A percentile compares a stretch with the other conserved stretches of the same genome.
Conservation (phyloP, 805 yeast genomes). For the Saccharomycopsis sp. region DNA sequence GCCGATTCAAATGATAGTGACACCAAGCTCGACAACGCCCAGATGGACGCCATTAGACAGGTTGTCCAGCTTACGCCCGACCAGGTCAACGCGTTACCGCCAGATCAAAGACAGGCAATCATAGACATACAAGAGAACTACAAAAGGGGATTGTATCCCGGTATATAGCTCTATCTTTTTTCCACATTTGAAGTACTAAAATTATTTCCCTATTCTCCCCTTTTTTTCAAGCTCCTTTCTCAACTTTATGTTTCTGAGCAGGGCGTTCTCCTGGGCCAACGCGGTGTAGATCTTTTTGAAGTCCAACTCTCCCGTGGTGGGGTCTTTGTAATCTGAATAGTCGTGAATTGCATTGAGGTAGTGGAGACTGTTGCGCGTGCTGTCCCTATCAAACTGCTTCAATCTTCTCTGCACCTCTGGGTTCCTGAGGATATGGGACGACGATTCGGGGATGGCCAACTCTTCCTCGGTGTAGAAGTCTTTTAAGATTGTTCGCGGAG, state of each 20-base stretch:
- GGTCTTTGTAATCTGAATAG: too few relatives aligned
- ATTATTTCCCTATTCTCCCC: too few relatives aligned
- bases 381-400: too few relatives aligned
- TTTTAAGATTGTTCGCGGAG: too few relatives aligned
- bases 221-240: slow-evolving; percentile 6
- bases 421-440: too few relatives aligned
- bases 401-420: too few relatives aligned
- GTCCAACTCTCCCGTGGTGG: slow-evolving; percentile 3
- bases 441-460: too few relatives aligned
- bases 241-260: not conserved
- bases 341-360: too few relatives aligned
- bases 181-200: not conserved
- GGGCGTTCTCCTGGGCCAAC: slow-evolving; percentile 7
- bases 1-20: not conserved
- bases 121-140: slow-evolving; percentile 26
- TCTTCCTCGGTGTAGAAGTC: too few relatives aligned
- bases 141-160: slow-evolving; percentile 26
- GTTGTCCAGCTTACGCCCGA: slow-evolving; percentile 44
- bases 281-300: slow-evolving; percentile 9
- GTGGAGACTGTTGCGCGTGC: too few relatives aligned
- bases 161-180: slow-evolving; percentile 3
- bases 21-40: slow-evolving; percentile 25
- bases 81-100: slow-evolving; percentile 41
- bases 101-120: slow-evolving; percentile 34
- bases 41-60: slow-evolving; percentile 39